Conservation (phyloP, 2,329 filamentous ascomycete genomes). For the Sclerotinia borealis region DNA sequence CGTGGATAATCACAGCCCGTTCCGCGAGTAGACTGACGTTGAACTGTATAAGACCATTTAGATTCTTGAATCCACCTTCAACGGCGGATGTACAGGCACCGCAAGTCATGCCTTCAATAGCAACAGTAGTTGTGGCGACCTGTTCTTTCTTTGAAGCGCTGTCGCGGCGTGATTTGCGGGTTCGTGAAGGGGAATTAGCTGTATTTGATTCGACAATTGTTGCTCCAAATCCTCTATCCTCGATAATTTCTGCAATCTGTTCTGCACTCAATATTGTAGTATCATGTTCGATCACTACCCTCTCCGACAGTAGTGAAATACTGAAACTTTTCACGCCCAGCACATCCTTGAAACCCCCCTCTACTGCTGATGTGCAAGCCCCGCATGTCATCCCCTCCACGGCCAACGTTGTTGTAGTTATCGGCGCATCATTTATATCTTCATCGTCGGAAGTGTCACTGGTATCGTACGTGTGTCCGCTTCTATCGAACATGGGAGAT, state of each 20-base stretch:
- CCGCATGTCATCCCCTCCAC: slow-evolving; percentile 89
- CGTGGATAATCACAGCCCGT: slow-evolving; percentile 80
- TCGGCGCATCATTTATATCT: slow-evolving; percentile 30
- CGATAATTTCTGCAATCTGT: slow-evolving; percentile 52
- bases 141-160: slow-evolving; percentile 29
- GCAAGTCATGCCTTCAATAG: slow-evolving; percentile 96
- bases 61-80: slow-evolving; percentile 69
- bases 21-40: slow-evolving; percentile 94
- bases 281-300: slow-evolving; percentile 81
- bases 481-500: slow-evolving; percentile 40
- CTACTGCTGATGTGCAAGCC: slow-evolving; percentile 80
- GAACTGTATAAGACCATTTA: slow-evolving; percentile 78
- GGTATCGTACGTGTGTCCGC: slow-evolving; percentile 33
- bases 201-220: slow-evolving; percentile 66
- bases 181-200: slow-evolving; percentile 33
- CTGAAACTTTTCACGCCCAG: slow-evolving; percentile 69
- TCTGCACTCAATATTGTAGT: slow-evolving; percentile 45
- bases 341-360: slow-evolving; percentile 71
- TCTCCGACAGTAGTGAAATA: slow-evolving; percentile 77
- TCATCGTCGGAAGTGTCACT: slow-evolving; percentile 27
- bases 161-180: slow-evolving; percentile 30
- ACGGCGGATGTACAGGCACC: slow-evolving; percentile 92
- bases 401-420: slow-evolving; percentile 67
- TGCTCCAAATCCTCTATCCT: slow-evolving; percentile 74
- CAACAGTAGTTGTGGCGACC: slow-evolving; percentile 70